Base-by-base conservation (phyloP, 2,329 filamentous ascomycete genomes). In the Aspergillus transmontanensis region DNA sequence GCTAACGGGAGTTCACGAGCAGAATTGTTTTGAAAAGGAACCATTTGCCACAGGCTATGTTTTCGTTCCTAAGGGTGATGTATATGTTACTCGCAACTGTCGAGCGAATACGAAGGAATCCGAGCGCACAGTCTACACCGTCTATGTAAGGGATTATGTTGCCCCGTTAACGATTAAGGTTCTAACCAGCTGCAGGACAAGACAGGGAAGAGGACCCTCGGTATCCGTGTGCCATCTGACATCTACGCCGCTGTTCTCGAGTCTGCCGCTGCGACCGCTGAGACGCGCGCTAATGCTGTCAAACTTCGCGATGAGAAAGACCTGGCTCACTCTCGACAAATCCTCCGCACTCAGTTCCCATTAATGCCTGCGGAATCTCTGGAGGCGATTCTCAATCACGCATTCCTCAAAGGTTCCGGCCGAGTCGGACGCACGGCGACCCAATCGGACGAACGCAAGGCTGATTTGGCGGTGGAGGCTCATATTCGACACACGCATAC, bases 401-500 rank as follows among this genome's bases (percentile, higher is more conserved):
- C 80, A 1, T 81, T 80, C 56, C 65, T 75, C n/a, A 79, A 78
- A 54, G 74, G 76, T 1, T 80, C 78, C 0, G 74, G 78, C 12
- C 73, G 79, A 16, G 78, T 82, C 0, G 80, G 80, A 1, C 73
- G 79, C 1, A 74, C 71, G 1, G 62, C 69, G n/a, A 74, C 58
- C 10, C 67, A 66, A 4, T 70, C 72, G 0, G 78, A 81, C 9
- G 65, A 76, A 28, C 64, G 65, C 3, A 79, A 80, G 56, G 77
- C 75, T 1, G 61, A 67, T 3, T 61, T 82, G 45, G 80, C 79
- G 0, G 79, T 81, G 14, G 75, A 80, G 60, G 80, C 80, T 34
- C 77, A 82, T 70, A 78, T 82, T 59, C 71, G 80, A 28, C 80
- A 82, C 66, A 71, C 67, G 5, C 76, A 78, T 65, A 82, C 79